phyloP scores from a whole-genome alignment of 139 green algal genomes.

The Chlamydomonas incerta region DNA sequence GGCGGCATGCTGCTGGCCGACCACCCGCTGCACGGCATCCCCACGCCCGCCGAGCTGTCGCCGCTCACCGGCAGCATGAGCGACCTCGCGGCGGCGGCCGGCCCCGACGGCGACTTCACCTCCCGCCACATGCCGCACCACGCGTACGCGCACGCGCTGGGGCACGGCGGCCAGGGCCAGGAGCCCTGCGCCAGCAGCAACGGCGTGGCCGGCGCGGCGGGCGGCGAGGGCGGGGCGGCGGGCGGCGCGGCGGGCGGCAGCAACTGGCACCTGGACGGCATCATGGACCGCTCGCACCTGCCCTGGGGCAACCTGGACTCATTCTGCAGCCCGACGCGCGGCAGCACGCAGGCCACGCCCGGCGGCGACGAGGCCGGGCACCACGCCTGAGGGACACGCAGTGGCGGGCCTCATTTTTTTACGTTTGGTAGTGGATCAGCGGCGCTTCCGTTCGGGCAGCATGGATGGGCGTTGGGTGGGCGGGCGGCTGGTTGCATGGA shows the following conservation, averaged over 20 bases:
- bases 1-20: background rate
- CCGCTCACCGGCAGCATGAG: slow-evolving; percentile 40
- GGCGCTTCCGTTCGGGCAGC: no score
- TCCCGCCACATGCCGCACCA: background rate
- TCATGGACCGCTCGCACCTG: background rate
- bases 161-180: background rate
- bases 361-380: no score
- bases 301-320: background rate
- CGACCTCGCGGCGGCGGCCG: slow-evolving; percentile 11
- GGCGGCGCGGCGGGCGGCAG: background rate
- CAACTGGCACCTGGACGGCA: slow-evolving; percentile 16
- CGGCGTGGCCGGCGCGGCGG: background rate
- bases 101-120: background rate
- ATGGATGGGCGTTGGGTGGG: no score
- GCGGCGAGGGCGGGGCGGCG: no score
- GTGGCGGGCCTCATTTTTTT: no score
- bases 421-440: no score
- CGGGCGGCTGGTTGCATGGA: no score
- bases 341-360: no score
- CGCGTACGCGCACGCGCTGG: background rate
- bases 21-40: slow-evolving; percentile 12
- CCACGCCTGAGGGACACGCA: no score
- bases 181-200: background rate
- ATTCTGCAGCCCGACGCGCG: no score
- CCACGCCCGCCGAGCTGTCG: slow-evolving; percentile 35